These are phyloP conservation scores for Thielaviopsis ethacetica DNA, from an alignment of 2,329 filamentous ascomycete genomes.

Conservation along the genomic window DNA sequence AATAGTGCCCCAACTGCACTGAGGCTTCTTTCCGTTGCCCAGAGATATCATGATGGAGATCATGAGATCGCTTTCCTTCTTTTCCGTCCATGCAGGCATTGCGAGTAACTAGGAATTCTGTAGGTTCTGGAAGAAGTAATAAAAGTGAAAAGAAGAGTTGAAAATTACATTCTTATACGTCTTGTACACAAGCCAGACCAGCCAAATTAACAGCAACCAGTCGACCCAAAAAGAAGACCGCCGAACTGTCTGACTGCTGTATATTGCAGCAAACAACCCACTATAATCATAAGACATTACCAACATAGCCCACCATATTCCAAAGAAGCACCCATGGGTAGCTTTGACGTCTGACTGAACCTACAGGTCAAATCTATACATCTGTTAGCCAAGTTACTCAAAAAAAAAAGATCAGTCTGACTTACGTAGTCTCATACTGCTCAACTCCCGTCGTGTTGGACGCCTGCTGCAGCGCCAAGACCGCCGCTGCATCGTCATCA, in stretches of 20 bases:
- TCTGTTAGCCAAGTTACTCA: neutral
- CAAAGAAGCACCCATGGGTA: neutral
- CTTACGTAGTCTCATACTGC: conserved; percentile 1
- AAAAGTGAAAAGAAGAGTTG: neutral
- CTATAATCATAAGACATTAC: too few relatives aligned
- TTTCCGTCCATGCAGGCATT: conserved; percentile 15
- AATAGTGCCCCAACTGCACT: conserved; percentile 20
- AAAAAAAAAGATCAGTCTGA: neutral
- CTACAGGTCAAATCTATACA: neutral
- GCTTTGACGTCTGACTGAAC: neutral
- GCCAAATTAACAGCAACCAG: too few relatives aligned
- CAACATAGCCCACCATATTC: too few relatives aligned
- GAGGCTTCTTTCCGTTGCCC: conserved; percentile 18
- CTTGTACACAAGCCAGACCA: too few relatives aligned
- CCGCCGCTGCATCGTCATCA: neutral
- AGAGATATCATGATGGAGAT: conserved; percentile 20
- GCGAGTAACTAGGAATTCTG: too few relatives aligned
- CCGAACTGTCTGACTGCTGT: too few relatives aligned
- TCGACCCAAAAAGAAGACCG: too few relatives aligned
- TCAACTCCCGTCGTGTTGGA: neutral
- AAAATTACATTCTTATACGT: neutral
- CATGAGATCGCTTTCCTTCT: conserved; percentile 1
- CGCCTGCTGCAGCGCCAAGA: conserved; percentile 1
- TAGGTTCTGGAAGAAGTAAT: neutral
- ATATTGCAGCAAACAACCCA: too few relatives aligned